Evolutionary conservation across 345 rosid genomes (phyloP), one percentile per base, ranked within the genome.

Genomic region (Cardamine resedifolia): DNA sequence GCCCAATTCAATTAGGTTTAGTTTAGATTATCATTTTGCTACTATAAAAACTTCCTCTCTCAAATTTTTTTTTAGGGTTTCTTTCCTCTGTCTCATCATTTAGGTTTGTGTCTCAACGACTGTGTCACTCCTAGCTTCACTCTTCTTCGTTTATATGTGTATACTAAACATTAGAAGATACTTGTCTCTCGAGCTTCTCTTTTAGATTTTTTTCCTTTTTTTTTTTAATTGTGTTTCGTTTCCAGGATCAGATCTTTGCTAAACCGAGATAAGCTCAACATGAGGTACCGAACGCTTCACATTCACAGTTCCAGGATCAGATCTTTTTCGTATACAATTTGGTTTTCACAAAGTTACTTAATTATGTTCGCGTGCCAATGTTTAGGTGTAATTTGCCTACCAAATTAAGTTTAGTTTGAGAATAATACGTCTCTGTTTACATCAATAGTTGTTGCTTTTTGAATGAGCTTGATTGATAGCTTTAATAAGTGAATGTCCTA

Each of bases 1-100:
- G 67, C 77, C 77, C 77, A 74, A 26, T 19, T 21, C 0, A 9
- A 26, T 47, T 73, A 58, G 77, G 77, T 57, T 71, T 34, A 18
- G 6, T 66, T 56, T 21, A 26, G 33, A 33, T 21, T 45, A 55
- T 66, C 21, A 4, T 6, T 49, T 26, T 20, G 20, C 31, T 41
- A 27, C 21, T 67, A 75, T 75, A 75, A 67, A 67, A 12, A 0
- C 56, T 58, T 38, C 45, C 28, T 27, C 45, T 41, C 51, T 16
- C n/a, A 4, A 56, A 20, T 4, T 0, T 8, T 11, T 10, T 2
- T 74, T n/a, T n/a, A 75, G 73, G 73, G 73, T 60, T 75, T 67
- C 64, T n/a, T n/a, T n/a, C n/a, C 44, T 49, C 64, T 16, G 60
- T 58, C 48, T 74, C 73, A 12, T 49, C 73, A 34, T 21, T 60